phyloP scores from a whole-genome alignment of 768 basidiomycete genomes.

The Pleurotus cornucopiae region DNA sequence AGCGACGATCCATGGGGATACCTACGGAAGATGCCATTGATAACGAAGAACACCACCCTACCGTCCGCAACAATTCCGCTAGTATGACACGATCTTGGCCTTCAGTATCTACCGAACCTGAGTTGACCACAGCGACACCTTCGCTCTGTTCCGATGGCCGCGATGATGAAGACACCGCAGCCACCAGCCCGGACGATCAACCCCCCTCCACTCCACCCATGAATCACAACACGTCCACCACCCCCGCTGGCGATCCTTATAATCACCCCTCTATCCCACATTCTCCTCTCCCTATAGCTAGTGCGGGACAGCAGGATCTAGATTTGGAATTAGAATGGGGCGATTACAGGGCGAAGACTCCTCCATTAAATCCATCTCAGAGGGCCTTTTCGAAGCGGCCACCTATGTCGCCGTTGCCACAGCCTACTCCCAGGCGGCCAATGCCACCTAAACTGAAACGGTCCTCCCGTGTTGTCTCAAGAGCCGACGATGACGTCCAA shows the following conservation, averaged over 20 bases:
- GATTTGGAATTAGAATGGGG: too few relatives aligned
- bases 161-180: slow-evolving; percentile 41
- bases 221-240: not conserved
- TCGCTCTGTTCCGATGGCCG: slow-evolving; percentile 71
- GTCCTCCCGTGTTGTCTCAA: slow-evolving; percentile 23
- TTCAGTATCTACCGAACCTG: slow-evolving; percentile 27
- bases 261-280: slow-evolving; percentile 1
- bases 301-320: too few relatives aligned
- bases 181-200: slow-evolving; percentile 42
- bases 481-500: slow-evolving; percentile 16
- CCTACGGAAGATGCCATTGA: too few relatives aligned
- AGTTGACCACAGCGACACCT: slow-evolving; percentile 42
- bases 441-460: slow-evolving; percentile 58
- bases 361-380: not conserved
- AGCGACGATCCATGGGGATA: slow-evolving; percentile 29
- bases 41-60: too few relatives aligned
- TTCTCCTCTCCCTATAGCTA: too few relatives aligned
- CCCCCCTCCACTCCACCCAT: slow-evolving; percentile 50
- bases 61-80: not conserved
- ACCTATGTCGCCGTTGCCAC: slow-evolving; percentile 63
- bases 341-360: not conserved
- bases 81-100: slow-evolving; percentile 12
- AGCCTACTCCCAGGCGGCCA: slow-evolving; percentile 49
- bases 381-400: slow-evolving; percentile 52
- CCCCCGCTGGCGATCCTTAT: not conserved